Conservation (phyloP, 345 rosid genomes). For the Sonneratia caseolaris region DNA sequence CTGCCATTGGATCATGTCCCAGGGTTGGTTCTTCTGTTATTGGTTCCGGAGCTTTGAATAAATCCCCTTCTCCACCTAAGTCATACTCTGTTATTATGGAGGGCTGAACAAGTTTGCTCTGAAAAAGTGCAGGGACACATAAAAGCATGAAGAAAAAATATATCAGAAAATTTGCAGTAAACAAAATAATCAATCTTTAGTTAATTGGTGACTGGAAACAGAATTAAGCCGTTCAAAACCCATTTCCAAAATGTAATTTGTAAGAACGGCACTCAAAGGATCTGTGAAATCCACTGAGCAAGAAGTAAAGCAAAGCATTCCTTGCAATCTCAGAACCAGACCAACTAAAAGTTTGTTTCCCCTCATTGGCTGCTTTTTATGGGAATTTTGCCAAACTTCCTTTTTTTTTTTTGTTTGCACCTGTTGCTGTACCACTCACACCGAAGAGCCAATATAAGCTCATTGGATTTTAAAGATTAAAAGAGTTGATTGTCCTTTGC, state of each 20-base stretch:
- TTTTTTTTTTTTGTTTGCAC: neutral
- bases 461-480: neutral
- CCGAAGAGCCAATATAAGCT: neutral
- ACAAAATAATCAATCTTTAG: neutral
- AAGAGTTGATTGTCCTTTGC: neutral
- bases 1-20: constrained; percentile 62
- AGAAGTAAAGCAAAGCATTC: neutral
- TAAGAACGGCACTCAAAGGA: neutral
- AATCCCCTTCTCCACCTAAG: constrained; percentile 80
- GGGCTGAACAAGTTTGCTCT: constrained; percentile 36
- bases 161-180: neutral
- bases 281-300: neutral
- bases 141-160: neutral
- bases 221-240: neutral
- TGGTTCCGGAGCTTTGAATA: constrained; percentile 88
- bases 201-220: neutral
- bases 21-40: constrained; percentile 54
- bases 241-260: neutral
- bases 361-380: constrained; percentile 1
- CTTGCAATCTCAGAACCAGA: neutral
- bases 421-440: neutral
- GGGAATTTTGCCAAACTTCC: neutral
- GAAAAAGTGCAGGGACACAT: constrained; percentile 11
- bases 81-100: constrained; percentile 64
- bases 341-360: neutral